Base-by-base conservation (phyloP, 2,329 filamentous ascomycete species). In the Scolecobasidium constrictum region DNA sequence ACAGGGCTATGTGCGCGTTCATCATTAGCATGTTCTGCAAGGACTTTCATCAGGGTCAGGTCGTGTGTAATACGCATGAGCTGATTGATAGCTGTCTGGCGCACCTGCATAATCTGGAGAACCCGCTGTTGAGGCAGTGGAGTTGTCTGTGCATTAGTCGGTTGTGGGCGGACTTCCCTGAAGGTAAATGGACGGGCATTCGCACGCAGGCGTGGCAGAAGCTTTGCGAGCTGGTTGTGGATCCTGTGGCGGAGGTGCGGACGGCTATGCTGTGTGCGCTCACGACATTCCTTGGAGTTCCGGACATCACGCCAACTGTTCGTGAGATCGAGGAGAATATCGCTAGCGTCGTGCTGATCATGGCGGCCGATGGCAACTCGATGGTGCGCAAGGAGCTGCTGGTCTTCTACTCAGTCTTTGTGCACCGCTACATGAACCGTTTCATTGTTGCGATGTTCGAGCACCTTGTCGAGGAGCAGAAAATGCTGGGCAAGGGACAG, bases 1-100 rank as follows among this genome's bases (percentile, higher is more conserved):
- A 98, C 67, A 86, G 93, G 56, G 92, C 92, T 35, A 98, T 98
- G 92, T 96, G 92, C 59, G 88, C 92, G 2, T 98, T 98, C 58
- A 94, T 98, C 48, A 77, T 96, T 34, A 84, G 90, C 19, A 94
- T 95, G 75, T 86, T 98, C 49, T 98, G 92, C 75, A 94, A 92
- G 58, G 84, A 84, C 49, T 94, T 94, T 62, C 83, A 82, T 49
- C 86, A 92, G 48, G 92, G 90, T 2, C 88, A 95, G 60, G 82
- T 82, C 40, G 88, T 94, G 9, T 95, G 88, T 57, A 81, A 95
- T 52, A 85, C 86, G 50, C 84, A 83, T 0, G 88, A 94, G 50
- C 81, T 96, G 48, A 90, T 96, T 68, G 79, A 83, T 28, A 90
- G 83, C 52, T 96, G 90, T 57, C 66, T 96, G 33, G 71, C 75